Base-by-base conservation (phyloP, 2,329 filamentous ascomycete species). In the Pezicula rhizophila region DNA sequence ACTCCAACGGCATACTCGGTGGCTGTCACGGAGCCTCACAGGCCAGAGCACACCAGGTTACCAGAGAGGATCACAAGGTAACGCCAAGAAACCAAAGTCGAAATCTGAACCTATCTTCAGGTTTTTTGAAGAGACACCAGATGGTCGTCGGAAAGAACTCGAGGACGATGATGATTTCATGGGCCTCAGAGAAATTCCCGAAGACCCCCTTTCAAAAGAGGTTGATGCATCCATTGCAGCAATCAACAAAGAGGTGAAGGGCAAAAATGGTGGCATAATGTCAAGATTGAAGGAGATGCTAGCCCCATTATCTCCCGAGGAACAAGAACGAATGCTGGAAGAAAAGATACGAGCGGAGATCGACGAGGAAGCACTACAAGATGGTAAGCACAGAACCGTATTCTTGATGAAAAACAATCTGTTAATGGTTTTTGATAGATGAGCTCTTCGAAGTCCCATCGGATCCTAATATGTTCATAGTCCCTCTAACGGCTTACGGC, bases 101-200 rank as follows among this genome's bases (percentile, higher is more conserved):
- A 20, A 38, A 14, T 23, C 28, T 3, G 34, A 45, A 26, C 34
- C 43, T 7, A 33, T 37, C 18, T 35, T 63, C 41, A 53, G 47
- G 50, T 60, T 53, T 40, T 64, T 58, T 43, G 57, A 64, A 8
- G 50, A 64, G 40, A 56, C 53, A 5, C 54, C 56, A 33, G 60
- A 63, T 54, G 62, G 62, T 20, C 48, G 49, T 8, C 53, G 57
- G 37, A 57, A 38, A 39, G 61, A 63, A 48, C 45, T 56, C 11
- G 35, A 49, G 14, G 52, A 54, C 34, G 55, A 53, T 28, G 45
- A 52, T n/a, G 58, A 58, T 40, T 42, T 42, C 40, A 25, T 42
- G 40, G 40, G 40, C n/a, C 40, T 42, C 20, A 42, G 40, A 42
- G 14, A 25, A 5, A 37, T 45, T 17, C 20, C 25, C 7, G 18